Evolutionary conservation across 1,284 basidiomycete species (phyloP).

Genomic region (Fistulinella cinereoalba): DNA sequence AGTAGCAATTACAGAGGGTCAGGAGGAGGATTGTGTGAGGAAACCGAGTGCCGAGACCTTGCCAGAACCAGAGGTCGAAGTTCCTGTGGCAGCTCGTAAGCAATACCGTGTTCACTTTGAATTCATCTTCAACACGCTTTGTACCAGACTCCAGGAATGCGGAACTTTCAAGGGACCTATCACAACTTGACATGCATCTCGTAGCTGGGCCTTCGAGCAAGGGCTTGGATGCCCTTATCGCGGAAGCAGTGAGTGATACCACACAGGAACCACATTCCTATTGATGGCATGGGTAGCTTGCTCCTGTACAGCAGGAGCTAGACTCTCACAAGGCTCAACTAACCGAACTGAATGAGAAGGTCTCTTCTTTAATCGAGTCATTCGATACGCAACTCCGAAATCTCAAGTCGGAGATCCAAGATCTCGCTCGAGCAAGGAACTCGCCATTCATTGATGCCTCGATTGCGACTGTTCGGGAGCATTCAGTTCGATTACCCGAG

Average conservation of each 20-base stretch:
- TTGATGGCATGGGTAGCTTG: constrained; percentile 39
- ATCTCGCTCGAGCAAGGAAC: constrained; percentile 17
- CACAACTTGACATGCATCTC: constrained; percentile 11
- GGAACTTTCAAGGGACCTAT: constrained; percentile 5
- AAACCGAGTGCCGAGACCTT: constrained; percentile 12
- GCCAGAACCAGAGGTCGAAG: constrained; percentile 35
- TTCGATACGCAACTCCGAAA: constrained; percentile 38
- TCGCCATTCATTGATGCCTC: constrained; percentile 14
- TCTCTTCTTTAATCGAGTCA: constrained; percentile 30
- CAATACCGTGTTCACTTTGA: neutral
- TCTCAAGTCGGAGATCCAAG: constrained; percentile 31
- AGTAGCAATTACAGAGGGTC: constrained; percentile 59
- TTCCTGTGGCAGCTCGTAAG: constrained; percentile 20
- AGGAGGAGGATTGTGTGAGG: constrained; percentile 9
- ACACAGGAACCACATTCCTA: neutral
- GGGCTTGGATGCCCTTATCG: constrained; percentile 31
- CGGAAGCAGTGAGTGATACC: constrained; percentile 40
- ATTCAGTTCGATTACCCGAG: constrained; percentile 23
- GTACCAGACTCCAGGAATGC: constrained; percentile 7
- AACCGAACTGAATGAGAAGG: constrained; percentile 39
- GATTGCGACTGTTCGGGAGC: constrained; percentile 9
- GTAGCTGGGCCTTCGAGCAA: constrained; percentile 16
- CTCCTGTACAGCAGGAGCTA: constrained; percentile 47
- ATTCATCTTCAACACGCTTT: neutral
- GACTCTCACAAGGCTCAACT: constrained; percentile 42